phyloP scores from a whole-genome alignment of 208 protist genomes.

The Naegleria lovaniensis region DNA sequence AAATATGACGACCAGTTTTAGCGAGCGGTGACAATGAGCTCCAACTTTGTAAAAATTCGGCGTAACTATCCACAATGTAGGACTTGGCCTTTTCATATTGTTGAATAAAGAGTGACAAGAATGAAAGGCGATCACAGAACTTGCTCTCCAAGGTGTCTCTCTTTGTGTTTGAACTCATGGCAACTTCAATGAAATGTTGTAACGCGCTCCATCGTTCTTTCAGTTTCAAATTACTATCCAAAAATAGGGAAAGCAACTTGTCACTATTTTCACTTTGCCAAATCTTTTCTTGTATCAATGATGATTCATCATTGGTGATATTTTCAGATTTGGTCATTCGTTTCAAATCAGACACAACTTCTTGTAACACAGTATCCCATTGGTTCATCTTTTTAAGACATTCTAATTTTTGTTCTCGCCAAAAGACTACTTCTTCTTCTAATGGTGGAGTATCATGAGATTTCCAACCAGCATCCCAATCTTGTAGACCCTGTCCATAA shows the following conservation, averaged over 20 bases:
- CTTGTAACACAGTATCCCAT: conserved; percentile 39
- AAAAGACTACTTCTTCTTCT: conserved; percentile 49
- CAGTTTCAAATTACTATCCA: not conserved
- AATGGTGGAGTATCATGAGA: not conserved
- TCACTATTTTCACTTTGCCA: not conserved
- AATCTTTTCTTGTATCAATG: not conserved
- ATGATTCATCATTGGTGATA: too few species aligned
- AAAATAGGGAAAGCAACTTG: not conserved
- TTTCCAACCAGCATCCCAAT: conserved; percentile 18
- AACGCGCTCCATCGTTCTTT: not conserved
- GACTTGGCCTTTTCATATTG: conserved; percentile 44
- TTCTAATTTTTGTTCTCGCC: conserved; percentile 49
- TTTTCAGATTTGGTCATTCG: not conserved
- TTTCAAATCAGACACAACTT: not conserved
- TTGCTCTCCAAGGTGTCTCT: not conserved
- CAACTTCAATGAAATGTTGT: not conserved
- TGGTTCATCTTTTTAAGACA: conserved; percentile 45
- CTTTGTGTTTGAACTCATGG: not conserved
- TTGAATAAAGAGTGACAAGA: not conserved
- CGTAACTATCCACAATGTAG: conserved; percentile 47
- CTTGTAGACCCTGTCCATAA: conserved; percentile 43
- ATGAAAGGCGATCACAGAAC: not conserved
- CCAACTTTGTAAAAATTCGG: conserved; percentile 49
- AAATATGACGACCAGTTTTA: conserved; percentile 34
- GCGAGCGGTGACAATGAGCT: conserved; percentile 45